Evolutionary conservation across 805 yeast species (phyloP), one percentile per base, ranked within the genome.

Genomic region (Wickerhamiella nectarea): DNA sequence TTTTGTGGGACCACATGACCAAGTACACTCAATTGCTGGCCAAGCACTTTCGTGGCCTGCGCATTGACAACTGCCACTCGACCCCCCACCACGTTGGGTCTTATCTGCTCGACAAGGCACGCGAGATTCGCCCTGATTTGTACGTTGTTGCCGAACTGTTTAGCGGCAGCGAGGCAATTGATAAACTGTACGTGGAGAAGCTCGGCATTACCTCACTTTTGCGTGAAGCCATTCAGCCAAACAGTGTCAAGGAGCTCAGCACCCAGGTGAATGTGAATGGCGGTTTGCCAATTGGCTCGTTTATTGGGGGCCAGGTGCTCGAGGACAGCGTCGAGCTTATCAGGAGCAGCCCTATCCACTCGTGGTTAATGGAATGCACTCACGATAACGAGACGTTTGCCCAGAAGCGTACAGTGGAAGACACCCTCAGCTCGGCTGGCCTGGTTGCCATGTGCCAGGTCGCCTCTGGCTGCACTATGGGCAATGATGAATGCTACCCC

Each of bases 221-320:
- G 44, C 74, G 98, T 56, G 98, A 89, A 58, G 97, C 97, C 0
- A 89, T 91, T 94, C 96, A 86, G 64, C 91, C 96, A 1, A 79
- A 91, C 78, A 76, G 80, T 10, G 91, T 82, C 10, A 78, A 74
- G 31, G 97, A 89, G 56, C 69, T 89, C 25, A 84, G 95, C 2
- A 68, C 89, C 46, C 68, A 87, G 41, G 80, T 89, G 20, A 95
- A 89, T 59, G 75, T 78, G 55, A 94, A 89, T 60, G 97, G 96
- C 28, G 98, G 98, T 2, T 70, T 85, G 51, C 95, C 97, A 28
- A 82, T 89, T 59, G 98, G 98, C 4, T 85, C 95, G 0, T 78
- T 81, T 53, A 74, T 77, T 41, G 81, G 84, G 72, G 64, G 80
- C 38, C 89, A 94, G 1, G 66, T 84, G 54, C 38, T 41, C 74